phyloP scores from a whole-genome alignment of 768 basidiomycete genomes.

The Cystobasidiopsis lactophilus region DNA sequence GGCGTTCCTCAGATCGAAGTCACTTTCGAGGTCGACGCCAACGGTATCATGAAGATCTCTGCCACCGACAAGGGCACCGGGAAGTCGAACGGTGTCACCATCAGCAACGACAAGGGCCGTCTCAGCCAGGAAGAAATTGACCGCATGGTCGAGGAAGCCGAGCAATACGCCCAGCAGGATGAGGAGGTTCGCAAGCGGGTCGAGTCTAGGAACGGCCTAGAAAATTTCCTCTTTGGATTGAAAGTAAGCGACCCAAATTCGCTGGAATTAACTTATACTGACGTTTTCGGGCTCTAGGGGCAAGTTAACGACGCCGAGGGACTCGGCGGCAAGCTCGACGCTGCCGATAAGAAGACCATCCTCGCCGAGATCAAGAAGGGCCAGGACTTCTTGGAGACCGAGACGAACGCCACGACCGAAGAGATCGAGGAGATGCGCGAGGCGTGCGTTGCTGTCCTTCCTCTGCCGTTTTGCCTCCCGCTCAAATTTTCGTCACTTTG shows the following conservation, averaged over 20 bases:
- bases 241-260: too few species aligned
- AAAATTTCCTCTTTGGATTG: constrained; percentile 55
- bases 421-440: constrained; percentile 67
- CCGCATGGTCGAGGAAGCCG: constrained; percentile 82
- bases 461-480: background rate
- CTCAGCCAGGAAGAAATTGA: constrained; percentile 71
- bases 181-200: constrained; percentile 32
- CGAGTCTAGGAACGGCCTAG: constrained; percentile 39
- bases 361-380: constrained; percentile 63
- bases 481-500: constrained; percentile 12
- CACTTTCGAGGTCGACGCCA: constrained; percentile 64
- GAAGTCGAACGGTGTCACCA: constrained; percentile 63
- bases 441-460: background rate
- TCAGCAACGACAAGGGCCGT: constrained; percentile 90
- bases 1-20: constrained; percentile 96
- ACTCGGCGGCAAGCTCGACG: constrained; percentile 63
- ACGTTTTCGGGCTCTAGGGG: too few species aligned
- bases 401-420: constrained; percentile 52
- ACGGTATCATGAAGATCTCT: constrained; percentile 76
- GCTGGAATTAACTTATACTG: too few species aligned
- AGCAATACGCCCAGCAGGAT: constrained; percentile 67
- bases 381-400: constrained; percentile 76
- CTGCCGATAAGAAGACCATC: constrained; percentile 65
- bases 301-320: constrained; percentile 70
- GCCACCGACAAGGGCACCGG: constrained; percentile 85